Conservation (phyloP, 202 grass and related monocot species). For the Elaeis oleifera region DNA sequence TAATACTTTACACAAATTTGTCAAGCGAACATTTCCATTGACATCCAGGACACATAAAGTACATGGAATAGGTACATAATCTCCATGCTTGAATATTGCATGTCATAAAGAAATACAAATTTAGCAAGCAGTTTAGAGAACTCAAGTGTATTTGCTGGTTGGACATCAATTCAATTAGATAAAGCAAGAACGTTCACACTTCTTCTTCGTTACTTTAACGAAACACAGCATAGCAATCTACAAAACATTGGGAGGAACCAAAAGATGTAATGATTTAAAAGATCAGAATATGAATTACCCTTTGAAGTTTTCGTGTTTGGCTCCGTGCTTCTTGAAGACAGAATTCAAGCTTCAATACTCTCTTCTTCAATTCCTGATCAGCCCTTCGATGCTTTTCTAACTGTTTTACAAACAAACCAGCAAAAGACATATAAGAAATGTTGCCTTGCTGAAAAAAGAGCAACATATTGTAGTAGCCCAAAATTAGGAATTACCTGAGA, state of each 20-base stretch:
- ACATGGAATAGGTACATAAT: too few relatives aligned
- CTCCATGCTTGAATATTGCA: too few relatives aligned
- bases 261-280: background rate
- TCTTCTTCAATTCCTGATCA: slow-evolving; percentile 88
- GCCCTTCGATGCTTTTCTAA: slow-evolving; percentile 70
- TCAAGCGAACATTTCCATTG: too few relatives aligned
- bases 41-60: too few relatives aligned
- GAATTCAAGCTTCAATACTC: slow-evolving; percentile 84
- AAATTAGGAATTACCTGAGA: slow-evolving; percentile 40
- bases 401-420: slow-evolving; percentile 28
- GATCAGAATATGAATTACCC: slow-evolving; percentile 34
- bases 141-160: too few relatives aligned
- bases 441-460: background rate
- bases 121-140: too few relatives aligned
- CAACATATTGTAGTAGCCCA: background rate
- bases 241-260: background rate
- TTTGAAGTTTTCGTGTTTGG: slow-evolving; percentile 80
- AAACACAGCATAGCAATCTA: background rate
- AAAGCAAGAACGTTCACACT: too few relatives aligned
- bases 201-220: too few relatives aligned
- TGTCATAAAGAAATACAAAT: too few relatives aligned
- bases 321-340: slow-evolving; percentile 89
- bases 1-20: too few relatives aligned
- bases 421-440: slow-evolving; percentile 12
- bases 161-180: too few relatives aligned